Percentiles rank a stretch among this genome's conserved stretches.
Evolutionary conservation across 2,329 filamentous ascomycete genomes (phyloP).

Genomic region (Colletotrichum graminicola): DNA sequence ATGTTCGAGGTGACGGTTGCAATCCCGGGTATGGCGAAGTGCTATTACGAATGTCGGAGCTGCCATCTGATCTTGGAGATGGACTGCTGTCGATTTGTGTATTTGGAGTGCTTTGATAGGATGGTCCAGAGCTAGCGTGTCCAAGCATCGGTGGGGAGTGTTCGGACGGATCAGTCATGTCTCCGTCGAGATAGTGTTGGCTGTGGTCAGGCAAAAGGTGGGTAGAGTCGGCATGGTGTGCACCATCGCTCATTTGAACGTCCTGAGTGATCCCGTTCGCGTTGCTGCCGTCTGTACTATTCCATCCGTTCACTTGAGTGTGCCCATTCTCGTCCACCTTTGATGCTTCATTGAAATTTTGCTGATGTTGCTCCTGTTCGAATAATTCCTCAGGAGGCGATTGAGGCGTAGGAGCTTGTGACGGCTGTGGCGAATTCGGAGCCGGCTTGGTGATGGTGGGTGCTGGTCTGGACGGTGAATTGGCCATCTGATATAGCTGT

Average conservation of each 20-base stretch:
- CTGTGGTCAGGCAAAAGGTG: slow-evolving; percentile 37
- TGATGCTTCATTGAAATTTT: slow-evolving; percentile 8
- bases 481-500: slow-evolving; percentile 51
- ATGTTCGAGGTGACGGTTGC: slow-evolving; percentile 47
- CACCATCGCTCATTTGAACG: slow-evolving; percentile 21
- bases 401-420: slow-evolving; percentile 46
- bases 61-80: slow-evolving; percentile 55
- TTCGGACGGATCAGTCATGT: slow-evolving; percentile 52
- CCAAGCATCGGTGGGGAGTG: slow-evolving; percentile 57
- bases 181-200: slow-evolving; percentile 41
- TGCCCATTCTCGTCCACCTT: slow-evolving; percentile 12
- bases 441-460: slow-evolving; percentile 44
- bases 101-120: slow-evolving; percentile 60
- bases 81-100: slow-evolving; percentile 58
- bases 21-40: slow-evolving; percentile 49
- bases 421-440: slow-evolving; percentile 44
- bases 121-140: slow-evolving; percentile 55
- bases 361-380: slow-evolving; percentile 27
- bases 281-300: not conserved
- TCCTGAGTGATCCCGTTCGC: slow-evolving; percentile 5
- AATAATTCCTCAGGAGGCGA: slow-evolving; percentile 33
- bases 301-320: slow-evolving; percentile 2
- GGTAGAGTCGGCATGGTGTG: slow-evolving; percentile 18
- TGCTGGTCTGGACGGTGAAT: slow-evolving; percentile 39
- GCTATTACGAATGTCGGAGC: slow-evolving; percentile 54